Conservation (phyloP, 23 red algal genomes). For the Cyanidiococcus yangmingshanensis region DNA sequence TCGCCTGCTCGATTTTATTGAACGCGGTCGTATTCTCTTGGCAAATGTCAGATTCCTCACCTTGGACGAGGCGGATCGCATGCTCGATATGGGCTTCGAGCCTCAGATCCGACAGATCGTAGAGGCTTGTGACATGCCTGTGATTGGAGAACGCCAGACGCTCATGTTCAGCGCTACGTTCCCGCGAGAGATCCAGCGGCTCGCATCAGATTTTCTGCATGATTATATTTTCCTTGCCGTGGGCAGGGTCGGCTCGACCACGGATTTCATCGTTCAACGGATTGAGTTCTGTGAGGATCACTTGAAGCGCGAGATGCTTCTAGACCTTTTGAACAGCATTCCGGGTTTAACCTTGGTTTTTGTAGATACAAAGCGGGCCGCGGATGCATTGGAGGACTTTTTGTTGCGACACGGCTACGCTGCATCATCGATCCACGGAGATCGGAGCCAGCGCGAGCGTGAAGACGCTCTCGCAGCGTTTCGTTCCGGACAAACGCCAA, state of each 20-base stretch:
- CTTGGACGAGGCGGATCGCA: conserved; percentile 95
- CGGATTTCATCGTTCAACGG: conserved; percentile 95
- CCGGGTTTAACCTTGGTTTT: conserved; percentile 86
- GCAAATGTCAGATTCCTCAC: conserved; percentile 73
- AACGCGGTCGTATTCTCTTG: conserved; percentile 72
- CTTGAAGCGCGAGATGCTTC: conserved; percentile 75
- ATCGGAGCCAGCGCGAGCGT: conserved; percentile 86
- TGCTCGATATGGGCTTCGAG: conserved; percentile 99
- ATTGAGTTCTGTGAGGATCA: conserved; percentile 70
- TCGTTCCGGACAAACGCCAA: conserved; percentile 75
- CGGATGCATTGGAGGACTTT: conserved; percentile 78
- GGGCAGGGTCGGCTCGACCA: conserved; percentile 96
- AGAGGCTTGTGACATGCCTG: conserved; percentile 57
- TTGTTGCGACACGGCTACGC: conserved; percentile 68
- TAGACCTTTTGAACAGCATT: conserved; percentile 83
- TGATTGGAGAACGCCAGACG: conserved; percentile 68
- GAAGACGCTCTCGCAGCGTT: conserved; percentile 85
- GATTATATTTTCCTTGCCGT: conserved; percentile 98
- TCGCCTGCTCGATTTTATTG: conserved; percentile 86
- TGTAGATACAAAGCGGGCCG: conserved; percentile 94
- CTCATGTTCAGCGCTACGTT: conserved; percentile 99
- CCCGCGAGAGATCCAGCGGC: conserved; percentile 86
- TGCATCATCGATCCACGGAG: conserved; percentile 96
- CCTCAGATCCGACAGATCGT: conserved; percentile 99
- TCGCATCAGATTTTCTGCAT: conserved; percentile 92